phyloP scores from a whole-genome alignment of 768 basidiomycete genomes.

The Tulasnella sp. region DNA sequence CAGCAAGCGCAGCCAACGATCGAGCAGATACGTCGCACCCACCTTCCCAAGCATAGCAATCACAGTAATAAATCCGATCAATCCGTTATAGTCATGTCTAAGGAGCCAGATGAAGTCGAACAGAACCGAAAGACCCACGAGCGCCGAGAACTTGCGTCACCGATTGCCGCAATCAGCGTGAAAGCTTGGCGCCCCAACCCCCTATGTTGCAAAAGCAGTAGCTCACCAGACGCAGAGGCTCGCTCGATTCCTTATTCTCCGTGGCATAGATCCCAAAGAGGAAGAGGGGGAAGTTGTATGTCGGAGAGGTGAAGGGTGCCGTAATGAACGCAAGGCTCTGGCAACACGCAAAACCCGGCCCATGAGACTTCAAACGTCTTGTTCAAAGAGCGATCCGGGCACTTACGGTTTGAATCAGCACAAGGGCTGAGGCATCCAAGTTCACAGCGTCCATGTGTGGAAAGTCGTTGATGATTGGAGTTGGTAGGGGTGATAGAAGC shows the following conservation, averaged over 20 bases:
- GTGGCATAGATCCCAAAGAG: slow-evolving; percentile 72
- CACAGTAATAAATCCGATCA: slow-evolving; percentile 54
- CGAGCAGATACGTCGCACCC: neutral
- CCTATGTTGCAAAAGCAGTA: neutral
- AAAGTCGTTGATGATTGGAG: neutral
- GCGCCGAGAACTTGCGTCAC: slow-evolving; percentile 54
- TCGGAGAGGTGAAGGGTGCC: slow-evolving; percentile 24
- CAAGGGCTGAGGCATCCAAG: neutral
- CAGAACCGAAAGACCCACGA: slow-evolving; percentile 57
- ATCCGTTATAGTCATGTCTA: slow-evolving; percentile 50
- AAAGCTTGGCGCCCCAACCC: neutral
- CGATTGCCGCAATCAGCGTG: neutral
- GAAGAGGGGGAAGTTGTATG: slow-evolving; percentile 78
- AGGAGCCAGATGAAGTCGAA: slow-evolving; percentile 64
- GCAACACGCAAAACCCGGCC: neutral
- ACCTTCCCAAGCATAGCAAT: slow-evolving; percentile 60
- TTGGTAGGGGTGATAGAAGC: neutral
- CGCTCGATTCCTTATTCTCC: slow-evolving; percentile 59
- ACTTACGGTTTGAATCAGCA: neutral
- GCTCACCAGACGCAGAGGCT: slow-evolving; percentile 61
- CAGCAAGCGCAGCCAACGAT: neutral
- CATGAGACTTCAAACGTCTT: neutral
- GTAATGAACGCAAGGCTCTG: slow-evolving; percentile 27
- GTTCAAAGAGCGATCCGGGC: neutral
- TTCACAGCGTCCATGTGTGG: neutral